Conservation (phyloP, 306 rosid genomes). For the Lathyrus tuberosus region DNA sequence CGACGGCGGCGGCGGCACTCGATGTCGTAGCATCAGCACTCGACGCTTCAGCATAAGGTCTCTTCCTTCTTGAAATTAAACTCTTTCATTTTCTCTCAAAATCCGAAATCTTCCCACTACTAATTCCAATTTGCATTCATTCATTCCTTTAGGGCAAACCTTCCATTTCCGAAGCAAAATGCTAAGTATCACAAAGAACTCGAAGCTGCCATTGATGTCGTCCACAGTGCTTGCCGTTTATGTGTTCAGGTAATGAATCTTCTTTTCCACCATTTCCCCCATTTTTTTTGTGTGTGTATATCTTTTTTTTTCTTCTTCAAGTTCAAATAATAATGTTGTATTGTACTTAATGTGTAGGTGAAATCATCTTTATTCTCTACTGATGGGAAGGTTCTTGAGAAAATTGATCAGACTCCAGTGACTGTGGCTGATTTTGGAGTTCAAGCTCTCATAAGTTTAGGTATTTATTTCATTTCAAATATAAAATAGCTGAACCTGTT, state of each 20-base stretch:
- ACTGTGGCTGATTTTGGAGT: constrained; percentile 95
- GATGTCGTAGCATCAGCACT: constrained; percentile 1
- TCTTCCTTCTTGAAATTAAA: constrained; percentile 26
- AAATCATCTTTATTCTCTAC: constrained; percentile 59
- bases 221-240: constrained; percentile 70
- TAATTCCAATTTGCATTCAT: not conserved
- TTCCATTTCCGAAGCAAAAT: constrained; percentile 57
- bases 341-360: constrained; percentile 51
- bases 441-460: constrained; percentile 93
- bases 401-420: constrained; percentile 78
- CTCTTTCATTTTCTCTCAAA: constrained; percentile 3
- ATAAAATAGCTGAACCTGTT: not conserved
- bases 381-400: constrained; percentile 56
- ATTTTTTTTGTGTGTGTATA: not conserved
- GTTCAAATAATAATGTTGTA: not conserved
- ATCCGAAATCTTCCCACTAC: too few species aligned
- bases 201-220: constrained; percentile 69
- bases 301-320: not conserved
- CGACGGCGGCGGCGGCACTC: constrained; percentile 20
- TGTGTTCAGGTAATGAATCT: constrained; percentile 57
- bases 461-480: constrained; percentile 46
- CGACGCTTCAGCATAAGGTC: constrained; percentile 56
- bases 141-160: constrained; percentile 47
- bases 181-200: constrained; percentile 69
- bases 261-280: not conserved